Base-by-base conservation (phyloP, 2,329 filamentous ascomycete species). In the Coleophoma eucalyptorum region DNA sequence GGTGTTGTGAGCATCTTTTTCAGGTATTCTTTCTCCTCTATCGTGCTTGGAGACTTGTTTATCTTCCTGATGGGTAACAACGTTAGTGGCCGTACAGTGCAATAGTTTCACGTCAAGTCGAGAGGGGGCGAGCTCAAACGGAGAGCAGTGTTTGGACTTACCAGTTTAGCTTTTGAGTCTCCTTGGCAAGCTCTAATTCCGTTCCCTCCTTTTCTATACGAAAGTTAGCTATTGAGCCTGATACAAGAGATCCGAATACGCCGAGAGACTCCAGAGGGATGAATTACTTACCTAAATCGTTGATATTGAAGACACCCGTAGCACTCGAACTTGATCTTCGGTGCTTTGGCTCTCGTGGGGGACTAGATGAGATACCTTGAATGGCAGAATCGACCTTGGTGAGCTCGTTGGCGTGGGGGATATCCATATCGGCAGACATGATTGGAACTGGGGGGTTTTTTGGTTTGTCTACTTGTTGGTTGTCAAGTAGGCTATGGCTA, bases 351-450 rank as follows among this genome's bases (percentile, higher is more conserved):
- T 90, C 85, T 67, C 85, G 81, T 52, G 80, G 76, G 33, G 87
- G 80, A 52, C 84, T 85, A 63, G 81, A 79, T 59, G 83, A 80
- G 63, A 92, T 72, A 71, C 90, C 89, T 68, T 90, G 85, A 67
- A 95, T 84, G 76, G 90, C 90, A 54, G 92, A 96, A 73, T 97
- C 92, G 76, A 96, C 84, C 78, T 95, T 96, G 73, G 81, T 80
- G 68, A 96, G 82, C 26, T 26, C 26, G 26, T 26, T 65, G 86
- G 81, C 57, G 62, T 57, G 54, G 62, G 26, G 55, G 55, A 59
- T 54, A 59, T 69, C 67, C 42, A 44, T 44, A 50, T 70, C 59
- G 57, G 76, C 72, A 64, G 81, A 75, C 81, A 85, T 83, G 67
- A 50, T 42, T 42, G 37, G 43, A 20, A 32, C 45, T 33, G 32